These are phyloP conservation scores for Plasmodium coatneyi DNA, from an alignment of 169 alveolate species.

Conservation along the genomic window DNA sequence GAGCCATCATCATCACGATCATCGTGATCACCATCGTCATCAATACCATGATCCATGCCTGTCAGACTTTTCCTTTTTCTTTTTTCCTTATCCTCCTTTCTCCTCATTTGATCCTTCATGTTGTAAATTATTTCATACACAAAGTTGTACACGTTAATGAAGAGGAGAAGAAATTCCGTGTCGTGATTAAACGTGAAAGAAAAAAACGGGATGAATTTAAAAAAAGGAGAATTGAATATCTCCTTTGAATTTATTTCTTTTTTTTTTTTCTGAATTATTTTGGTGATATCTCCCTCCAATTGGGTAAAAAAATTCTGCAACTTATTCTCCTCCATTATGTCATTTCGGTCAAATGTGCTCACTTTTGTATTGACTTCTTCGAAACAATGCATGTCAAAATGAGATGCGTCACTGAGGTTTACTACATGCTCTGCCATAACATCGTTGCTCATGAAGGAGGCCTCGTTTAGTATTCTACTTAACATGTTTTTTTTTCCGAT, in stretches of 20 bases:
- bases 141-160: conserved; percentile 52
- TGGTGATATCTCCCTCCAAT: conserved; percentile 20
- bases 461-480: conserved; percentile 19
- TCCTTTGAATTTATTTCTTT: conserved; percentile 30
- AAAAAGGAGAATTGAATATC: conserved; percentile 36
- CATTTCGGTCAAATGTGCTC: conserved; percentile 10
- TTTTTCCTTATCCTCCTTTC: not conserved
- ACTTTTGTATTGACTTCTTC: conserved; percentile 18
- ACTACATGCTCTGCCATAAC: conserved; percentile 24
- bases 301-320: conserved; percentile 6
- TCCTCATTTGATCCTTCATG: conserved; percentile 46
- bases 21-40: too few species aligned
- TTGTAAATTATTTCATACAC: conserved; percentile 61
- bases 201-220: conserved; percentile 30
- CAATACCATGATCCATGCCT: not conserved
- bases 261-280: conserved; percentile 15
- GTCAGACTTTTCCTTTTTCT: not conserved
- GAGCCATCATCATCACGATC: not conserved
- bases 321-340: conserved; percentile 19
- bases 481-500: conserved; percentile 46
- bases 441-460: conserved; percentile 17
- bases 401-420: not conserved
- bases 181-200: conserved; percentile 36
- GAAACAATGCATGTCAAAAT: conserved; percentile 27
- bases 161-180: conserved; percentile 39